Conservation (phyloP, 164 flowering plant species). For the Sedum album region DNA sequence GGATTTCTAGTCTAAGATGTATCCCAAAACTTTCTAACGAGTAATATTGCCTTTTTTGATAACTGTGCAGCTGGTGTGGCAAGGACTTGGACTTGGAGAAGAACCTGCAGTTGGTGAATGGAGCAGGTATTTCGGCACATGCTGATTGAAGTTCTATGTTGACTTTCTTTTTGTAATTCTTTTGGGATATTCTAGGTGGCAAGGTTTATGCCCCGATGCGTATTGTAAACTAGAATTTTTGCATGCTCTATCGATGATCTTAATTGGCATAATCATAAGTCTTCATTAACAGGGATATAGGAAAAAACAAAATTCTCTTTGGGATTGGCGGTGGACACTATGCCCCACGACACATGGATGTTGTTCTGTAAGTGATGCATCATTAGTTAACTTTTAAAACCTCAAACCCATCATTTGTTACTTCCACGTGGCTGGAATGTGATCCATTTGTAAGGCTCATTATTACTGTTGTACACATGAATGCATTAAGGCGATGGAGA, state of each 20-base stretch:
- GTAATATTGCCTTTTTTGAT: slow-evolving; percentile 6
- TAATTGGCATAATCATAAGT: too few relatives aligned
- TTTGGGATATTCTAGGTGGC: background rate
- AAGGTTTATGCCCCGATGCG: background rate
- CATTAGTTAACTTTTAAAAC: background rate
- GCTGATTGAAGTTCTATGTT: background rate
- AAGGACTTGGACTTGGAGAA: slow-evolving; percentile 87
- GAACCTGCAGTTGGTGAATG: slow-evolving; percentile 62
- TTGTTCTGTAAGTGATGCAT: slow-evolving; percentile 33
- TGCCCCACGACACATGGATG: slow-evolving; percentile 87
- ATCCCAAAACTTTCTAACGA: background rate
- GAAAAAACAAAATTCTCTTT: slow-evolving; percentile 56
- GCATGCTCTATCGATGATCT: too few relatives aligned
- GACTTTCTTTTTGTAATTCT: too few relatives aligned
- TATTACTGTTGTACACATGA: slow-evolving; percentile 12
- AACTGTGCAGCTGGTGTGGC: slow-evolving; percentile 53
- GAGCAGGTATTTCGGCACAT: slow-evolving; percentile 38
- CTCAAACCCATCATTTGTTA: background rate
- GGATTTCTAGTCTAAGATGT: background rate
- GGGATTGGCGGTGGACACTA: slow-evolving; percentile 98
- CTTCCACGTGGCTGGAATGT: background rate
- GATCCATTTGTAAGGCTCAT: background rate
- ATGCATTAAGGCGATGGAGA: too few relatives aligned
- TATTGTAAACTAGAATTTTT: background rate
- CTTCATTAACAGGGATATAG: slow-evolving; percentile 27